Evolutionary conservation across 1,139 yeast genomes (phyloP).

Genomic region (Magnusiomyces magnusii): DNA sequence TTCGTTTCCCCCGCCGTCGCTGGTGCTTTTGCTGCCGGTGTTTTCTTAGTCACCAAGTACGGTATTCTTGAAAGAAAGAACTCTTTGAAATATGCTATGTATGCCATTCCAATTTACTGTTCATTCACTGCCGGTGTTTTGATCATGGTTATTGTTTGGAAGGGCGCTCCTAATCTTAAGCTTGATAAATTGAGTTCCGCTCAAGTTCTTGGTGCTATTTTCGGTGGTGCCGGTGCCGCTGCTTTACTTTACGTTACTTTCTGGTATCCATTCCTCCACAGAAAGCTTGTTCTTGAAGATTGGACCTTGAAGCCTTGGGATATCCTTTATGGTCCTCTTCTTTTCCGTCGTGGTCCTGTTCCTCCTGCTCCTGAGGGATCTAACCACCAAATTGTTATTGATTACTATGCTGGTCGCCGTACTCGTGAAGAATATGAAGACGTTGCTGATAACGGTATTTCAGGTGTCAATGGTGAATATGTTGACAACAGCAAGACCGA

Average conservation of each 20-base stretch:
- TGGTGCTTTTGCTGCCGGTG: conserved; percentile 52
- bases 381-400: conserved; percentile 37
- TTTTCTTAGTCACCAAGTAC: conserved; percentile 54
- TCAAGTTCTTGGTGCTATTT: conserved; percentile 48
- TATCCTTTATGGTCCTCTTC: conserved; percentile 40
- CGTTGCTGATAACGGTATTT: conserved; percentile 16
- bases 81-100: conserved; percentile 48
- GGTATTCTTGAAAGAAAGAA: conserved; percentile 53
- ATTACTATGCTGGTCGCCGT: conserved; percentile 60
- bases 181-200: conserved; percentile 45
- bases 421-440: conserved; percentile 28
- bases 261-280: conserved; percentile 55
- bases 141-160: conserved; percentile 56
- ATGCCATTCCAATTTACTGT: conserved; percentile 54
- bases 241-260: conserved; percentile 44
- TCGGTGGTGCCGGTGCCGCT: conserved; percentile 59
- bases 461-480: conserved; percentile 18
- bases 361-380: conserved; percentile 59
- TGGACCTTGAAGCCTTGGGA: conserved; percentile 62
- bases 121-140: conserved; percentile 54
- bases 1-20: conserved; percentile 72
- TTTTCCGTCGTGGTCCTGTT: conserved; percentile 45
- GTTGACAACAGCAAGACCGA: conserved; percentile 1
- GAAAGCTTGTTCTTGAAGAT: conserved; percentile 55
- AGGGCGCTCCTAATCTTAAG: conserved; percentile 62